phyloP scores from a whole-genome alignment of 1,284 basidiomycete species.

The Leccinum subrobustum region DNA sequence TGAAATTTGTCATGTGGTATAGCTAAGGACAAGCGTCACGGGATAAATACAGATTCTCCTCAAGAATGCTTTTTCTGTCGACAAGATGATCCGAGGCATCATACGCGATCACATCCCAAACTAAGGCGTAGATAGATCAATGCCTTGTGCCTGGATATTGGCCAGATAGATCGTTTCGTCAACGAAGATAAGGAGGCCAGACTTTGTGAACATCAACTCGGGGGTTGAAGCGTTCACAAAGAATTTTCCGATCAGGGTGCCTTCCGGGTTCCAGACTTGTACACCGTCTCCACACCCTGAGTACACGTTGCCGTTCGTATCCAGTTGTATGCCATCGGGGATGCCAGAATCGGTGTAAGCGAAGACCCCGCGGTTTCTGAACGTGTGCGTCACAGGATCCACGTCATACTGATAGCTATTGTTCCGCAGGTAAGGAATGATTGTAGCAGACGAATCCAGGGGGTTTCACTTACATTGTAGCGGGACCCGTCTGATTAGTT shows the following conservation, averaged over 20 bases:
- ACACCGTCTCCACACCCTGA: constrained; percentile 27
- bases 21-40: background rate
- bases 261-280: constrained; percentile 63
- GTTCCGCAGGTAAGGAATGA: background rate
- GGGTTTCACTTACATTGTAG: constrained; percentile 57
- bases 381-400: constrained; percentile 51
- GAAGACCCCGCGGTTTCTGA: constrained; percentile 67
- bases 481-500: constrained; percentile 58
- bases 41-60: background rate
- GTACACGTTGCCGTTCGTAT: constrained; percentile 19
- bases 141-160: constrained; percentile 18
- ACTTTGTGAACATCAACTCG: constrained; percentile 58
- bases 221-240: constrained; percentile 58
- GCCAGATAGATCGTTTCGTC: constrained; percentile 20
- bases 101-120: no score
- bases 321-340: constrained; percentile 66
- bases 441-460: background rate
- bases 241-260: constrained; percentile 73
- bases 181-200: constrained; percentile 20
- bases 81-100: background rate
- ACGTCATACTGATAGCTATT: constrained; percentile 71
- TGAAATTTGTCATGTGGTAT: background rate
- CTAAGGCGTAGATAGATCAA: constrained; percentile 14
- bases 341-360: constrained; percentile 68
- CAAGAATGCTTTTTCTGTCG: background rate